Conservation (phyloP, 2,329 filamentous ascomycete species). For the Colletotrichum truncatum region DNA sequence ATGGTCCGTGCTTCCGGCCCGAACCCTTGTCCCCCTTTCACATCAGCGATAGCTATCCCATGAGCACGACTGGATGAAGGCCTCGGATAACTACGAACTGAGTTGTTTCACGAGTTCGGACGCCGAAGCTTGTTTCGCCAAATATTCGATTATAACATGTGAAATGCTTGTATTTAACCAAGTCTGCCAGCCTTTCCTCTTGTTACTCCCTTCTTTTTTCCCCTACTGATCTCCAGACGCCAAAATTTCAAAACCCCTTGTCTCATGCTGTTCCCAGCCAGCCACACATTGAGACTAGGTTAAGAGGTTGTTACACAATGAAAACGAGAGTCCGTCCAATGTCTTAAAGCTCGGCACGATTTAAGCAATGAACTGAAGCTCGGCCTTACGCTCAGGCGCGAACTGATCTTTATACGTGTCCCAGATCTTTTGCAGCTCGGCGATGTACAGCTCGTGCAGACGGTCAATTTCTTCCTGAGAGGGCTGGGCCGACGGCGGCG, state of each 20-base stretch:
- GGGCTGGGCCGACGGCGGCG: conserved; percentile 68
- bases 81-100: not conserved
- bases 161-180: not conserved
- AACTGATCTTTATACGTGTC: conserved; percentile 82
- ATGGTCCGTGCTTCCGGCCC: not conserved
- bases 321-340: not conserved
- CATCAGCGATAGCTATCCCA: not conserved
- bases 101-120: not conserved
- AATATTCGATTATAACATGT: not conserved
- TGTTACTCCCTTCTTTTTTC: not conserved
- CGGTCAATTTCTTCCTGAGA: conserved; percentile 80
- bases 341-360: not conserved
- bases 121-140: not conserved
- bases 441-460: conserved; percentile 81
- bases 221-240: not conserved
- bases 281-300: not conserved
- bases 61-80: not conserved
- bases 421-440: conserved; percentile 79
- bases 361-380: conserved; percentile 73
- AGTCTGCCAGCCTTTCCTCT: not conserved
- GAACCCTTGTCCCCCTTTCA: not conserved
- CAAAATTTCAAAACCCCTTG: not conserved
- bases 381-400: conserved; percentile 67
- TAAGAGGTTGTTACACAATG: not conserved
- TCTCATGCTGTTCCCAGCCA: not conserved